These are phyloP conservation scores for Penicillium brevicompactum DNA, from an alignment of 2,329 filamentous ascomycete species.

Conservation along the genomic window DNA sequence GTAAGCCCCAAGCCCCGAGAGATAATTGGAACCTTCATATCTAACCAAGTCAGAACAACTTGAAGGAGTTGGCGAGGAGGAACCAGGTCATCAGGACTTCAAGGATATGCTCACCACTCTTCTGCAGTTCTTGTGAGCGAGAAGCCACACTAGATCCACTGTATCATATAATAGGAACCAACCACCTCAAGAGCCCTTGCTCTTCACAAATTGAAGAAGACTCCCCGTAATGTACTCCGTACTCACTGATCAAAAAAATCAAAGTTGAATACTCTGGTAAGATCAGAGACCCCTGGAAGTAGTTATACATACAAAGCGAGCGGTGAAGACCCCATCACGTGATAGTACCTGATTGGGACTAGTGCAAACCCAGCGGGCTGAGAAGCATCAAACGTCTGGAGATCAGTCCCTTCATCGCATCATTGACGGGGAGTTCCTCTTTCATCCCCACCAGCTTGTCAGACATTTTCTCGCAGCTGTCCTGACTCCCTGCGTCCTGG, in stretches of 20 bases:
- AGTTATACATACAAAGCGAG: background rate
- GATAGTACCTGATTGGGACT: slow-evolving; percentile 13
- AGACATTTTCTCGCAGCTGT: slow-evolving; percentile 18
- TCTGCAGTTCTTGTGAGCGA: slow-evolving; percentile 39
- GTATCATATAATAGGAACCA: background rate
- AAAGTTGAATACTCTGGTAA: too few species aligned
- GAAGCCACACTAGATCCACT: background rate
- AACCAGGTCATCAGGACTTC: slow-evolving; percentile 55
- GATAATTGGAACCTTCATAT: background rate
- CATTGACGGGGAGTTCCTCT: slow-evolving; percentile 24
- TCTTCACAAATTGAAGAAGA: background rate
- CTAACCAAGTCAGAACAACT: slow-evolving; percentile 57
- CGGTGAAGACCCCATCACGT: slow-evolving; percentile 23
- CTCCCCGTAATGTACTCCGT: background rate
- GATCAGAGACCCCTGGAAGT: background rate
- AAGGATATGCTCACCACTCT: slow-evolving; percentile 69
- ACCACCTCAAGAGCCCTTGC: background rate
- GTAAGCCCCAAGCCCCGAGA: slow-evolving; percentile 34
- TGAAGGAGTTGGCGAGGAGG: slow-evolving; percentile 58
- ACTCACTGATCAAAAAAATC: background rate
- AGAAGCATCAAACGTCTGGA: slow-evolving; percentile 32
- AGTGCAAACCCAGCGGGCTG: slow-evolving; percentile 25
- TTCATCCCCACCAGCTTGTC: slow-evolving; percentile 31
- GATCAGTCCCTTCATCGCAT: slow-evolving; percentile 31
- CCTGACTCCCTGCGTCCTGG: slow-evolving; percentile 10